These are phyloP conservation scores for Bidens hawaiensis DNA, from an alignment of 140 eudicot genomes.

Conservation along the genomic window DNA sequence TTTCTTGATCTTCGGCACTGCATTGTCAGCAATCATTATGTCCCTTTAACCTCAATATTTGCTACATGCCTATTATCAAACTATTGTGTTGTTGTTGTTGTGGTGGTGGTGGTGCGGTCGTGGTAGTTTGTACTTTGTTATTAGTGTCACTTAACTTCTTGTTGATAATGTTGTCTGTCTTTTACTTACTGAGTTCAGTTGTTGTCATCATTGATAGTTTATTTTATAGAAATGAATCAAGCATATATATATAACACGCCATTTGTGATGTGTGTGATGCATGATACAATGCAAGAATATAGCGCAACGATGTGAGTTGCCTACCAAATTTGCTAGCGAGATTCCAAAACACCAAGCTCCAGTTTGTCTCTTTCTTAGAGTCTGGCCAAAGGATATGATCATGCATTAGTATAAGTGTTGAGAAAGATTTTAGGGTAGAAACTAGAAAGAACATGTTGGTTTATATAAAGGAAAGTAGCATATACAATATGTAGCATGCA, in stretches of 20 bases:
- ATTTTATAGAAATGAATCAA: background rate
- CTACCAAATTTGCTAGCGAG: slow-evolving; percentile 9
- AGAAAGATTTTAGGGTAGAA: background rate
- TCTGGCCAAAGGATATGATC: slow-evolving; percentile 3
- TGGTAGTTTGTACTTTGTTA: too few species aligned
- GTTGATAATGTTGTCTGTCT: background rate
- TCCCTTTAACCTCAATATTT: background rate
- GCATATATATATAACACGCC: background rate
- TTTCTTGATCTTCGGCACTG: slow-evolving; percentile 12
- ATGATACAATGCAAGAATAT: background rate
- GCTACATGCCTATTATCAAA: too few species aligned
- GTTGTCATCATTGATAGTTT: background rate
- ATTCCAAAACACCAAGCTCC: background rate
- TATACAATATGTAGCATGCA: too few species aligned
- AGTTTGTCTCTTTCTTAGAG: background rate
- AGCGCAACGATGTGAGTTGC: too few species aligned
- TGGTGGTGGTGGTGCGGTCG: too few species aligned
- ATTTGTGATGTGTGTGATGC: too few species aligned
- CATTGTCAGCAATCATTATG: background rate
- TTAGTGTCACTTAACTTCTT: background rate
- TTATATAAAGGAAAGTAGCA: too few species aligned
- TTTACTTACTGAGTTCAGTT: background rate
- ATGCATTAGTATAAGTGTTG: too few species aligned
- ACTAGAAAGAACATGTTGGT: too few species aligned
- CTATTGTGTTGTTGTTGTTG: too few species aligned